Conservation (phyloP, 345 rosid genomes). For the Heritiera littoralis region DNA sequence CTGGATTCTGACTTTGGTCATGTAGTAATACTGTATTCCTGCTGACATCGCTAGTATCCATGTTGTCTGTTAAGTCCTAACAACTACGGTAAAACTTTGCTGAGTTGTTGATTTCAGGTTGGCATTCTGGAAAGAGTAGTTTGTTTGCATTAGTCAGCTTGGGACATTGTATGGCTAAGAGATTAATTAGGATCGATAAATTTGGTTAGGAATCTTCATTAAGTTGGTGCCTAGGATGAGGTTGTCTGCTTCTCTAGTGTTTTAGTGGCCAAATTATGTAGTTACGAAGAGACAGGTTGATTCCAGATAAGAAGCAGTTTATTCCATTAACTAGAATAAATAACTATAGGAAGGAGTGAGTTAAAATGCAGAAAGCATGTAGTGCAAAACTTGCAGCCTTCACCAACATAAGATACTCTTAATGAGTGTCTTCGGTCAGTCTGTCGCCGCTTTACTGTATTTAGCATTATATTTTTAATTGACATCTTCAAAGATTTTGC, state of each 20-base stretch:
- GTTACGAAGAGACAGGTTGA: constrained; percentile 11
- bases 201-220: constrained; percentile 3
- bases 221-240: neutral
- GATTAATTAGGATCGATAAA: neutral
- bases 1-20: neutral
- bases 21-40: neutral
- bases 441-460: constrained; percentile 17
- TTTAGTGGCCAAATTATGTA: neutral
- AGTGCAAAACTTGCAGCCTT: constrained; percentile 26
- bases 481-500: constrained; percentile 31
- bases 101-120: neutral
- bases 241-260: neutral
- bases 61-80: neutral
- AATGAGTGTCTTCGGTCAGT: constrained; percentile 9
- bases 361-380: constrained; percentile 11
- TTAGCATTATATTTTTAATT: constrained; percentile 28
- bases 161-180: neutral
- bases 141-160: no score
- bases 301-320: constrained; percentile 15
- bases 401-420: constrained; percentile 13
- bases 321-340: neutral
- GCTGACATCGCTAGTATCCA: neutral
- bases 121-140: neutral
- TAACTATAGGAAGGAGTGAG: neutral
- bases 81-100: no score